Conservation (phyloP, 805 yeast species). For the Ogataea methanolica region DNA sequence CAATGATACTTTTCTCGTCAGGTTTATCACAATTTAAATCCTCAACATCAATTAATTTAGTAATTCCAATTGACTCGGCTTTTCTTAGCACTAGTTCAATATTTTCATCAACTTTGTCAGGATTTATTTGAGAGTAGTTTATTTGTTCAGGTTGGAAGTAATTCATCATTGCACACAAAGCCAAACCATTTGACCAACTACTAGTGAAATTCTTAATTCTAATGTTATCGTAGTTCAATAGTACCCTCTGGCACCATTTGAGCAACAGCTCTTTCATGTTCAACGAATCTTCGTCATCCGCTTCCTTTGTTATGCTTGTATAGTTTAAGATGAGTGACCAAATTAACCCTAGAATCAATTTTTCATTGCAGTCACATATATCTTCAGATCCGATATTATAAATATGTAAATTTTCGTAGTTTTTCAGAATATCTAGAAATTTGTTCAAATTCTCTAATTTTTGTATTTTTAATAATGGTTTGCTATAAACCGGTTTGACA, state of each 20-base stretch:
- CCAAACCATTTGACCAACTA: constrained; percentile 50
- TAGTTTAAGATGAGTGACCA: constrained; percentile 45
- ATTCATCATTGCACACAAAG: constrained; percentile 43
- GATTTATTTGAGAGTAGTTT: constrained; percentile 28
- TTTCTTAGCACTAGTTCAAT: constrained; percentile 34
- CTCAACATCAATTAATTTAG: constrained; percentile 48
- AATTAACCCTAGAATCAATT: constrained; percentile 42
- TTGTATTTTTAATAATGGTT: constrained; percentile 40
- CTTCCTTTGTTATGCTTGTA: constrained; percentile 20
- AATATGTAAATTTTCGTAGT: constrained; percentile 34
- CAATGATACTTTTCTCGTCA: constrained; percentile 56
- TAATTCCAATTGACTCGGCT: constrained; percentile 46
- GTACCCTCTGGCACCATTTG: constrained; percentile 50
- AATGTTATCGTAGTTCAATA: constrained; percentile 33
- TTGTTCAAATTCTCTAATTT: constrained; percentile 43
- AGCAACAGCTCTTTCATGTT: constrained; percentile 37
- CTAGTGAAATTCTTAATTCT: constrained; percentile 44
- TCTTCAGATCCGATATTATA: constrained; percentile 45
- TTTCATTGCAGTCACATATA: constrained; percentile 43
- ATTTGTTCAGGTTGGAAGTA: constrained; percentile 38
- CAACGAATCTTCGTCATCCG: constrained; percentile 7
- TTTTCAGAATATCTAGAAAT: constrained; percentile 37
- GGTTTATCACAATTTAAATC: constrained; percentile 47
- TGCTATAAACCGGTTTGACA: constrained; percentile 26
- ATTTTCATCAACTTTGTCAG: constrained; percentile 26